phyloP scores from a whole-genome alignment of 331 rosid species.

The Malus hybrid region DNA sequence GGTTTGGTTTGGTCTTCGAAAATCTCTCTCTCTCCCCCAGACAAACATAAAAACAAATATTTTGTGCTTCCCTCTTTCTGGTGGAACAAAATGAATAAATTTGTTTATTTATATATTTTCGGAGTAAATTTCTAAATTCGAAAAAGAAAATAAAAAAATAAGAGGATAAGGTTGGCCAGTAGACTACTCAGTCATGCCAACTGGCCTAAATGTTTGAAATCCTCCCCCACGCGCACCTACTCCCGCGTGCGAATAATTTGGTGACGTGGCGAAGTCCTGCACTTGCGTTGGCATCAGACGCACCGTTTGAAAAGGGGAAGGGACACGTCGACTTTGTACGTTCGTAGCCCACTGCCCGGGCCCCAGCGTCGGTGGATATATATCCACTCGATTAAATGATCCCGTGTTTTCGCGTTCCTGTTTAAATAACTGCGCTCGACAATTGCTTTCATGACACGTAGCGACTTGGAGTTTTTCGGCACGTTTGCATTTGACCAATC shows the following conservation, averaged over 20 bases:
- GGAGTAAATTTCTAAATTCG: background rate
- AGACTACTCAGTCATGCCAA: conserved; percentile 35
- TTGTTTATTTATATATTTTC: background rate
- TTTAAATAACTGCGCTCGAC: too few relatives aligned
- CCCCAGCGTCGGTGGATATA: background rate
- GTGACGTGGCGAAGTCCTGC: background rate
- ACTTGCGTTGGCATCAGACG: background rate
- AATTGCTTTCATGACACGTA: too few relatives aligned
- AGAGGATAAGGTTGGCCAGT: conserved; percentile 56
- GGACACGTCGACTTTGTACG: background rate
- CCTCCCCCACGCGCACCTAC: conserved; percentile 26
- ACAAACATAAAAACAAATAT: conserved; percentile 7
- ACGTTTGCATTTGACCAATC: too few relatives aligned
- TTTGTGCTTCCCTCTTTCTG: conserved; percentile 20
- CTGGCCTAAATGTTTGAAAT: conserved; percentile 20
- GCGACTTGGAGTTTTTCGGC: too few relatives aligned
- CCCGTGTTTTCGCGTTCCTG: background rate
- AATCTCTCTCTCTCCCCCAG: background rate
- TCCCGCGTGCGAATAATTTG: background rate
- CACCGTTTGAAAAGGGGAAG: background rate
- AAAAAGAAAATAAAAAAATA: background rate
- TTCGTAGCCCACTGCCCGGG: background rate
- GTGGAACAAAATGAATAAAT: conserved; percentile 16
- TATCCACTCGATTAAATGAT: background rate
- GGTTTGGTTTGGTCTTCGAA: conserved; percentile 27